These are phyloP conservation scores for Penicillium herquei DNA, from an alignment of 495 filamentous ascomycete genomes.

Conservation along the genomic window DNA sequence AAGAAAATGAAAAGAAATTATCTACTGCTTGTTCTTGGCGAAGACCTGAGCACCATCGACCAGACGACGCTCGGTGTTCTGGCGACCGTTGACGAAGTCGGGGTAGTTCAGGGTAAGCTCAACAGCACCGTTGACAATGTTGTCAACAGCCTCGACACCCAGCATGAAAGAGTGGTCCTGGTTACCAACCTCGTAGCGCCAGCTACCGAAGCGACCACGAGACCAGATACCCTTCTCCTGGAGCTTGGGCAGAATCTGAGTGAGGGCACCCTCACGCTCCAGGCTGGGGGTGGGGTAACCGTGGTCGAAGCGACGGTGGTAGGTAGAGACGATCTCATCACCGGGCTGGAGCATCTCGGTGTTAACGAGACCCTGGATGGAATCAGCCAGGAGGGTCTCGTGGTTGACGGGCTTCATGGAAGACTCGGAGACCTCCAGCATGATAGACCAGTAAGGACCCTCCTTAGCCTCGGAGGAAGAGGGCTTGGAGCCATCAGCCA, in stretches of 20 bases:
- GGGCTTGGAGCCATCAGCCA: constrained; percentile 81
- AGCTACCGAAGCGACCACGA: constrained; percentile 95
- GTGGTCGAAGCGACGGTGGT: constrained; percentile 98
- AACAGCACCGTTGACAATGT: constrained; percentile 90
- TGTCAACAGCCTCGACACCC: constrained; percentile 93
- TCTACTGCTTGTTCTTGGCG: constrained; percentile 48
- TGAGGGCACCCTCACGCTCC: constrained; percentile 93
- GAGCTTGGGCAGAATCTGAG: constrained; percentile 86
- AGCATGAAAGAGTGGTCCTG: constrained; percentile 99
- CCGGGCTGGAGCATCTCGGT: constrained; percentile 87
- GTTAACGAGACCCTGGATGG: constrained; percentile 94
- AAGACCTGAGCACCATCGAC: constrained; percentile 72
- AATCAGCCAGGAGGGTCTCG: constrained; percentile 78
- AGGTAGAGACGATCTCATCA: constrained; percentile 97
- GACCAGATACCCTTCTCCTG: constrained; percentile 90
- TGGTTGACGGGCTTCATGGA: constrained; percentile 90
- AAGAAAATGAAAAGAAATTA: constrained; percentile 12
- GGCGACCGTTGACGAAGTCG: constrained; percentile 91
- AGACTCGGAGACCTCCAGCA: constrained; percentile 98
- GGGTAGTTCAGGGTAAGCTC: constrained; percentile 99
- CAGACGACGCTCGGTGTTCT: constrained; percentile 86
- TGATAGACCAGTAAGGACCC: constrained; percentile 99
- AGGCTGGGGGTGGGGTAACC: constrained; percentile 95
- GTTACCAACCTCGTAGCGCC: constrained; percentile 96
- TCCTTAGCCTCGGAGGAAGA: constrained; percentile 63